These are phyloP conservation scores for Aspergillus carlsbadensis DNA, from an alignment of 495 filamentous ascomycete species.

Conservation along the genomic window DNA sequence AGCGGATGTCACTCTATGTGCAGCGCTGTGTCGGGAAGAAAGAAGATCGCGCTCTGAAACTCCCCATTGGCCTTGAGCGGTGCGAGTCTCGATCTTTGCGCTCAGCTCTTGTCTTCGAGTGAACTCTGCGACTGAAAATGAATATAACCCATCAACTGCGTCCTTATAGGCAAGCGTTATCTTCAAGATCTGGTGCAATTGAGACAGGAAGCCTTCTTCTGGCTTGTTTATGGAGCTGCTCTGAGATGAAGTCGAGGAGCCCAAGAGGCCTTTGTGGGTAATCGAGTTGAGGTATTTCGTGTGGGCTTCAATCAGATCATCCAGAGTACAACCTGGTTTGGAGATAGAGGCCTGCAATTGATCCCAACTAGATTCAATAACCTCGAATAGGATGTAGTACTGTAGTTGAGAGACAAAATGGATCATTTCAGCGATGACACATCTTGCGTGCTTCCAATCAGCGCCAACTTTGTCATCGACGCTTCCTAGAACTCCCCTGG, in stretches of 20 bases:
- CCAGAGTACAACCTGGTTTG: slow-evolving; percentile 83
- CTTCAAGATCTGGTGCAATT: slow-evolving; percentile 89
- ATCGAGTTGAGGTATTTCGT: slow-evolving; percentile 87
- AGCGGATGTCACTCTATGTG: slow-evolving; percentile 19
- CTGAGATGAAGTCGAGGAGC: slow-evolving; percentile 54
- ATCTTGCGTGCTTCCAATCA: slow-evolving; percentile 88
- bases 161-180: slow-evolving; percentile 94
- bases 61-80: slow-evolving; percentile 62
- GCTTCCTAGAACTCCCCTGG: slow-evolving; percentile 83
- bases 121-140: slow-evolving; percentile 90
- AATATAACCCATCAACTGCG: slow-evolving; percentile 90
- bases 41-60: slow-evolving; percentile 54
- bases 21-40: slow-evolving; percentile 25
- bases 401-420: slow-evolving; percentile 97
- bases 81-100: slow-evolving; percentile 67
- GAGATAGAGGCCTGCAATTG: slow-evolving; percentile 76
- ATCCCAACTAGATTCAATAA: slow-evolving; percentile 93
- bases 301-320: slow-evolving; percentile 92
- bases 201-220: slow-evolving; percentile 82
- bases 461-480: slow-evolving; percentile 71
- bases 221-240: slow-evolving; percentile 42
- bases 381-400: slow-evolving; percentile 98
- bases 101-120: slow-evolving; percentile 82
- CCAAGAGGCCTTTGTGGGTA: slow-evolving; percentile 93
- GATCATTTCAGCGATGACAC: slow-evolving; percentile 93